phyloP scores from a whole-genome alignment of 1,139 yeast genomes.

The Arxiozyma bovina region DNA sequence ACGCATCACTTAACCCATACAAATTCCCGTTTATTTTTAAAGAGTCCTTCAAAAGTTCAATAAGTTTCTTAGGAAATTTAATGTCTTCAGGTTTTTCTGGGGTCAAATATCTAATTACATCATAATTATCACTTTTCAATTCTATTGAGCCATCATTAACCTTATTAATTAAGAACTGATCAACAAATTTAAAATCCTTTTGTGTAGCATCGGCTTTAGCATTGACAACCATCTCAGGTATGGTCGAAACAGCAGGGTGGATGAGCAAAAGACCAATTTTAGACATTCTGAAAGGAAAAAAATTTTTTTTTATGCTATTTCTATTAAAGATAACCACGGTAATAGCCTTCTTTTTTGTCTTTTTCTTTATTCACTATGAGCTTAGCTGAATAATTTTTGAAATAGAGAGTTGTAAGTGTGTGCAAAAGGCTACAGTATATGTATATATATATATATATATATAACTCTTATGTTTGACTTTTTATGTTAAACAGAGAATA shows the following conservation, averaged over 20 bases:
- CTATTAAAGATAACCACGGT: not conserved
- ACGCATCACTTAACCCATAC: conserved; percentile 25
- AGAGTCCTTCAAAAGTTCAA: conserved; percentile 19
- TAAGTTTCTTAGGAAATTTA: conserved; percentile 25
- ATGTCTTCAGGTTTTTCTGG: conserved; percentile 38
- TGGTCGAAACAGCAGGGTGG: conserved; percentile 67
- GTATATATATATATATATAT: too few relatives aligned
- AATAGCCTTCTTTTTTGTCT: not conserved
- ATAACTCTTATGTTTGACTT: not conserved
- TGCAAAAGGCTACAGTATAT: not conserved
- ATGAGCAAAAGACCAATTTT: conserved; percentile 44
- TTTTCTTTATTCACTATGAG: not conserved
- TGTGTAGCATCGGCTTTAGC: conserved; percentile 32
- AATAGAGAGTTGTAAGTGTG: not conserved
- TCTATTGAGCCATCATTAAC: conserved; percentile 50
- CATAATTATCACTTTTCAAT: conserved; percentile 39
- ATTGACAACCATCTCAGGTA: conserved; percentile 40
- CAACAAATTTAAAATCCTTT: conserved; percentile 16
- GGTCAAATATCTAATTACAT: conserved; percentile 48
- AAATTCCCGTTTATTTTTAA: conserved; percentile 21
- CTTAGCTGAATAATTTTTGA: not conserved
- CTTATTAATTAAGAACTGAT: conserved; percentile 50
- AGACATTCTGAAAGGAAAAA: not conserved
- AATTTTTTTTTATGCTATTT: not conserved
- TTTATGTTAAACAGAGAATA: not conserved